A percentile compares a stretch with the other conserved stretches of the same genome.
These are phyloP conservation scores for Ceratobasidium sp. DNA, from an alignment of 1,284 basidiomycete species.

Conservation along the genomic window DNA sequence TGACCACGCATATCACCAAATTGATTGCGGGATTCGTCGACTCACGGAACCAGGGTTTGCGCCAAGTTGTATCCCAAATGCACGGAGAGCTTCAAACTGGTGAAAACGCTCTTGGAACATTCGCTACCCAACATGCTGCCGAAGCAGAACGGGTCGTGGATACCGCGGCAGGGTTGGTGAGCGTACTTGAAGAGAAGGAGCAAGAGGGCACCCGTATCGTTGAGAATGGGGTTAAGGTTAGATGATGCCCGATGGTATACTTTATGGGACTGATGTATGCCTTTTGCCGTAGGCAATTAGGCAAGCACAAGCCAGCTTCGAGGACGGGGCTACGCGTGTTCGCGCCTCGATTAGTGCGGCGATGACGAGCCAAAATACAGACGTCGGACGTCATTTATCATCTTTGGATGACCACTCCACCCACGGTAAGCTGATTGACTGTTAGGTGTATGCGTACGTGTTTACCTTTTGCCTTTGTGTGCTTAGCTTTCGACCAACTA, in stretches of 20 bases:
- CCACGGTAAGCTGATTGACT: slow-evolving; percentile 58
- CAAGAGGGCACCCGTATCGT: slow-evolving; percentile 66
- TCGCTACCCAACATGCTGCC: slow-evolving; percentile 63
- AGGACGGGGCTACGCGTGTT: slow-evolving; percentile 61
- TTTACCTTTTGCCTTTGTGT: slow-evolving; percentile 12
- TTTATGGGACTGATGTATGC: slow-evolving; percentile 14
- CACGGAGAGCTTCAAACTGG: slow-evolving; percentile 67
- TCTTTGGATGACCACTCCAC: slow-evolving; percentile 60
- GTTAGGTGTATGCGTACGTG: neutral
- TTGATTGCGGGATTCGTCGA: slow-evolving; percentile 76
- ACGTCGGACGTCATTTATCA: slow-evolving; percentile 64
- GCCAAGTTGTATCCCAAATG: slow-evolving; percentile 66
- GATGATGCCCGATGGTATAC: neutral
- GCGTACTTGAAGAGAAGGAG: slow-evolving; percentile 61
- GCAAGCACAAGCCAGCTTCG: slow-evolving; percentile 38
- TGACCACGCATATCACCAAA: slow-evolving; percentile 76
- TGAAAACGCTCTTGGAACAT: slow-evolving; percentile 63
- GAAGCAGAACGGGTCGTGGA: slow-evolving; percentile 59
- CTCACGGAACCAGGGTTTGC: slow-evolving; percentile 74
- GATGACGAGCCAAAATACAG: slow-evolving; percentile 63
- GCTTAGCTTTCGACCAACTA: slow-evolving; percentile 68
- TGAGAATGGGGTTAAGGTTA: slow-evolving; percentile 71
- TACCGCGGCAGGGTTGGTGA: slow-evolving; percentile 58
- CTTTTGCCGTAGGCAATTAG: slow-evolving; percentile 25
- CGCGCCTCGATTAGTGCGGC: slow-evolving; percentile 62